Base-by-base conservation (phyloP, 352 stramenopile species). In the Aphanomyces cochlioides region DNA sequence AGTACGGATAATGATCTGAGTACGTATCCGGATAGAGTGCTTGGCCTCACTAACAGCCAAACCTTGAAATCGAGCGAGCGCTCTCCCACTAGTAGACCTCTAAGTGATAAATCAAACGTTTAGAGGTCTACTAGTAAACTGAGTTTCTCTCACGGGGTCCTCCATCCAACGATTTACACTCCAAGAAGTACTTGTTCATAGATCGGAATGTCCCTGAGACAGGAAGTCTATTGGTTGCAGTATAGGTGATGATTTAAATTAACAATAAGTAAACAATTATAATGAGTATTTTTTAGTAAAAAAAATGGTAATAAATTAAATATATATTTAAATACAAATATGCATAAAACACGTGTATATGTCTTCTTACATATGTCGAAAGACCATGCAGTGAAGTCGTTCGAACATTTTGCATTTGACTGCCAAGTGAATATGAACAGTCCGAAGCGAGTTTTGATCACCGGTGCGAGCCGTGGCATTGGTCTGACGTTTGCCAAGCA, bases 361-460 rank as follows among this genome's bases (percentile, higher is more conserved):
- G 2, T 50, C 2, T 50, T 12, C 10, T 50, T 50, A n/a, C 43
- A 50, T n/a, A 50, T 50, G 28, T 2, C 1, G 28, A 28, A 28
- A 28, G 28, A 28, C 17, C 43, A 50, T 3, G 10, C 43, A 50
- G 43, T 2, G 43, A 50, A 50, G 43, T 50, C 43, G 43, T n/a
- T 28, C 28, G 28, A 28, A 28, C 28, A 28, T 28, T 28, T 28
- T 28, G 28, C 28, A 28, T 28, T 28, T 28, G 28, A 28, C 28
- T 28, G 28, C 28, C 28, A 28, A 28, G 28, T 17, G 21, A 28
- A 7, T 7, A 61, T 61, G 54, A 61, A 5, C 54, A 40, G 6
- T 41, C 28, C 64, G n/a, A 87, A 83, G 75, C 84, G 78, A 2
- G 79, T 87, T 8, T 72, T 87, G 10, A 87, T 89, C 74, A 87